Percentiles rank a stretch among this genome's conserved stretches.
Conservation (phyloP, 306 rosid genomes). For the Sesbania bispinosa region DNA sequence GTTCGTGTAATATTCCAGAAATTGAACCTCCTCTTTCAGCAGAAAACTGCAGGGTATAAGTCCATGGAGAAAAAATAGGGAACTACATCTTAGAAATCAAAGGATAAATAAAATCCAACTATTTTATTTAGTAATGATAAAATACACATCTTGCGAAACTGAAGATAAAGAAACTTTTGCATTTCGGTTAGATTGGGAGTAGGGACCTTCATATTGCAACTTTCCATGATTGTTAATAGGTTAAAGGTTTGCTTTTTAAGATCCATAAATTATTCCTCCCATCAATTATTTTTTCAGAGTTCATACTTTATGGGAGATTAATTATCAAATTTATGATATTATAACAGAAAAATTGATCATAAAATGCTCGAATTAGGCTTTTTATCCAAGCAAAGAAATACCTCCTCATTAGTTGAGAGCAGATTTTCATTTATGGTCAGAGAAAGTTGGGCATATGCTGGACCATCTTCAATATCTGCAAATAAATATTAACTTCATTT, state of each 20-base stretch:
- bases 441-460: constrained; percentile 53
- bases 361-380: not conserved
- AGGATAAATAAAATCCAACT: not conserved
- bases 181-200: not conserved
- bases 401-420: constrained; percentile 44
- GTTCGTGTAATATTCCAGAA: constrained; percentile 49
- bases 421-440: constrained; percentile 52
- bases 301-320: not conserved
- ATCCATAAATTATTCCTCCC: not conserved
- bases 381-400: constrained; percentile 17
- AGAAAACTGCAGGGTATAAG: constrained; percentile 46
- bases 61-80: not conserved
- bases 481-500: not conserved
- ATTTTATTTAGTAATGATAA: not conserved
- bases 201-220: not conserved
- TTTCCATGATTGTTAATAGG: not conserved
- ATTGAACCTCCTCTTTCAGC: constrained; percentile 46
- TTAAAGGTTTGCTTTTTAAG: not conserved
- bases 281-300: not conserved
- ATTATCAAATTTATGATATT: not conserved
- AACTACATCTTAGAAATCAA: not conserved
- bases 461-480: constrained; percentile 59
- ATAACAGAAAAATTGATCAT: not conserved
- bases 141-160: not conserved
- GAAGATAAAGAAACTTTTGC: constrained; percentile 1